Evolutionary conservation across 768 basidiomycete genomes (phyloP).

Genomic region (Suillus clintonianus): DNA sequence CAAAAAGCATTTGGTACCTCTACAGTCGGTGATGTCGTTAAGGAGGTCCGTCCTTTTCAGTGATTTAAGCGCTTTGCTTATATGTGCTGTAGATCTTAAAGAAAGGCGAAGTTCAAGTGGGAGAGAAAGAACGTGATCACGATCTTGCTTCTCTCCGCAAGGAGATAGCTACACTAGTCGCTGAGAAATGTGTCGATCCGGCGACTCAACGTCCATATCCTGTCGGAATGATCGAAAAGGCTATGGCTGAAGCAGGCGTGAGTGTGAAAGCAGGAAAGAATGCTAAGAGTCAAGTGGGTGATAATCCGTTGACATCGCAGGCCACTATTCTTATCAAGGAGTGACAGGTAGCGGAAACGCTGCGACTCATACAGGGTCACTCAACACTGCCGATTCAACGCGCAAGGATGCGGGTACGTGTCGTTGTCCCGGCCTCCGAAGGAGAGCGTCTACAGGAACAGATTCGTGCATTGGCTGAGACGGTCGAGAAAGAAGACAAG

Average conservation of each 20-base stretch:
- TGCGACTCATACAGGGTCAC: slow-evolving; percentile 78
- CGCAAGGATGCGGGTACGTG: slow-evolving; percentile 88
- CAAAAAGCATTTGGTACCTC: slow-evolving; percentile 88
- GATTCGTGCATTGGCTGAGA: slow-evolving; percentile 74
- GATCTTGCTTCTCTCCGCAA: slow-evolving; percentile 78
- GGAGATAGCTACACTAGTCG: slow-evolving; percentile 93
- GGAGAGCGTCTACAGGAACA: slow-evolving; percentile 69
- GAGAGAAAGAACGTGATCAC: slow-evolving; percentile 95
- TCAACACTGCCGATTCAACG: slow-evolving; percentile 92
- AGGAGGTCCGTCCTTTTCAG: slow-evolving; percentile 57
- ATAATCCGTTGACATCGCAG: not conserved
- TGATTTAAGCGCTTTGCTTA: not conserved
- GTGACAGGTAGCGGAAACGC: slow-evolving; percentile 82
- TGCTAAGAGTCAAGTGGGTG: slow-evolving; percentile 86
- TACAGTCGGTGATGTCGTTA: slow-evolving; percentile 69
- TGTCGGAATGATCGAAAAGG: slow-evolving; percentile 96
- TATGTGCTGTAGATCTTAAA: slow-evolving; percentile 71
- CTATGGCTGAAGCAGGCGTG: slow-evolving; percentile 93
- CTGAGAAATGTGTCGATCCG: slow-evolving; percentile 96
- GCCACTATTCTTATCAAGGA: not conserved
- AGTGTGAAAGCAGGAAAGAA: slow-evolving; percentile 87
- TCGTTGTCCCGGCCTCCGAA: slow-evolving; percentile 70
- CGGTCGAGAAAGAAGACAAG: slow-evolving; percentile 80
- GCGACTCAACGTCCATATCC: slow-evolving; percentile 86
- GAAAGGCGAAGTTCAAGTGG: slow-evolving; percentile 96